Evolutionary conservation across 169 alveolate genomes (phyloP).

Genomic region (Eimeria acervulina): DNA sequence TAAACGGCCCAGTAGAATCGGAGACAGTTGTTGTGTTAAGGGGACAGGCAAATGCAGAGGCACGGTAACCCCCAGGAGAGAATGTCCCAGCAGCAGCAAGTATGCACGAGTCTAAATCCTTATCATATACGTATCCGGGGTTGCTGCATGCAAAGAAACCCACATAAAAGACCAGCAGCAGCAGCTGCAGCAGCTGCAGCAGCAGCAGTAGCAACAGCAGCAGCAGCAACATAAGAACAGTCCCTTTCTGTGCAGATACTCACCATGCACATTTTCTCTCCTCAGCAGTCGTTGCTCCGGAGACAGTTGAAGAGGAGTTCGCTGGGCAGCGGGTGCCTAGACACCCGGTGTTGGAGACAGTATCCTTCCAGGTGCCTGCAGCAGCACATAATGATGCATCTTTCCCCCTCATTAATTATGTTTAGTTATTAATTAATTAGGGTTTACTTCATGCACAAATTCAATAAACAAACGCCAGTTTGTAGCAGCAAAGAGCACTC

Average conservation of each 20-base stretch:
- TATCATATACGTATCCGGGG: conserved; percentile 54
- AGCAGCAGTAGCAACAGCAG: background rate
- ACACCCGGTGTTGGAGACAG: conserved; percentile 71
- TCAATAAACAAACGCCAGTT: background rate
- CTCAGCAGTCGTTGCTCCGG: conserved; percentile 52
- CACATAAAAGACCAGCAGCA: too few relatives aligned
- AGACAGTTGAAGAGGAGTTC: conserved; percentile 57
- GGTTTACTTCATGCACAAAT: too few relatives aligned
- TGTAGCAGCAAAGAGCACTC: too few relatives aligned
- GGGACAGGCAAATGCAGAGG: conserved; percentile 33
- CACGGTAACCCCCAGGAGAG: conserved; percentile 66
- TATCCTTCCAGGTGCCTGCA: conserved; percentile 73
- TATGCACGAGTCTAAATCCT: conserved; percentile 12
- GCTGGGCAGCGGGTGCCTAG: conserved; percentile 59
- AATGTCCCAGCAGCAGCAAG: background rate
- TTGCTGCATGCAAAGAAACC: background rate
- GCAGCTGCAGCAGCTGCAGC: too few relatives aligned
- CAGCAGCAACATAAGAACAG: too few relatives aligned
- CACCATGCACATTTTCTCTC: conserved; percentile 64
- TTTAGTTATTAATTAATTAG: too few relatives aligned
- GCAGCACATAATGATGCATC: background rate
- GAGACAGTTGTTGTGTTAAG: conserved; percentile 51
- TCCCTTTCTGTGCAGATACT: too few relatives aligned
- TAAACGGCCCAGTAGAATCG: background rate
- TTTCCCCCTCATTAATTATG: too few relatives aligned